Conservation (phyloP, 345 rosid genomes). For the Ailanthus altissimus region DNA sequence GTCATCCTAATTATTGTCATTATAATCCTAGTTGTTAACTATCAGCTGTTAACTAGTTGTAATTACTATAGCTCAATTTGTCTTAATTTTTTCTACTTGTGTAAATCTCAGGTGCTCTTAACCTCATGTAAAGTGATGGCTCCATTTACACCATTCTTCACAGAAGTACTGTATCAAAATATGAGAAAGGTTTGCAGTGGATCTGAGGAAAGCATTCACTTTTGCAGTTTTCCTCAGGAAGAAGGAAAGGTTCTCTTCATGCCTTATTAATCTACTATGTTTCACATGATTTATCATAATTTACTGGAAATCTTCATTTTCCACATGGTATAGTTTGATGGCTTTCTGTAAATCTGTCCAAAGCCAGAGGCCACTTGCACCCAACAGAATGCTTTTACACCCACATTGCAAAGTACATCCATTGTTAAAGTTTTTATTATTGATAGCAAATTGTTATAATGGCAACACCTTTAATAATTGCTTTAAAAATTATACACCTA, state of each 20-base stretch:
- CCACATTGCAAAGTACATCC: neutral
- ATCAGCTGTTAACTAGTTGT: neutral
- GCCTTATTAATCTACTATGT: neutral
- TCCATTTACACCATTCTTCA: slow-evolving; percentile 97
- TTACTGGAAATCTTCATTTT: neutral
- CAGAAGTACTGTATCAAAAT: slow-evolving; percentile 92
- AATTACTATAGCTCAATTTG: neutral
- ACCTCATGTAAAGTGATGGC: slow-evolving; percentile 98
- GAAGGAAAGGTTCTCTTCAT: slow-evolving; percentile 70
- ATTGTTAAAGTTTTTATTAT: neutral
- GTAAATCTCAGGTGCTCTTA: slow-evolving; percentile 72
- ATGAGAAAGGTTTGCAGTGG: slow-evolving; percentile 71
- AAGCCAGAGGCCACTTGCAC: neutral
- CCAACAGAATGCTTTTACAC: neutral
- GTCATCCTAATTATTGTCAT: neutral
- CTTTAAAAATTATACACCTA: neutral
- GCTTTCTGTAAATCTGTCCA: neutral
- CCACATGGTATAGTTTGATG: neutral
- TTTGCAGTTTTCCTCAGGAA: slow-evolving; percentile 73
- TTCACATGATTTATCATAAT: neutral
- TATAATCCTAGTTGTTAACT: neutral
- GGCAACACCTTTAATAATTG: neutral
- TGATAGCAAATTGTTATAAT: neutral
- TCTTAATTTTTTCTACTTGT: slow-evolving; percentile 13
- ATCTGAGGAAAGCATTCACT: slow-evolving; percentile 88